Evolutionary conservation across 106 monocot species (phyloP).

Genomic region (Dioscorea dumetorum): DNA sequence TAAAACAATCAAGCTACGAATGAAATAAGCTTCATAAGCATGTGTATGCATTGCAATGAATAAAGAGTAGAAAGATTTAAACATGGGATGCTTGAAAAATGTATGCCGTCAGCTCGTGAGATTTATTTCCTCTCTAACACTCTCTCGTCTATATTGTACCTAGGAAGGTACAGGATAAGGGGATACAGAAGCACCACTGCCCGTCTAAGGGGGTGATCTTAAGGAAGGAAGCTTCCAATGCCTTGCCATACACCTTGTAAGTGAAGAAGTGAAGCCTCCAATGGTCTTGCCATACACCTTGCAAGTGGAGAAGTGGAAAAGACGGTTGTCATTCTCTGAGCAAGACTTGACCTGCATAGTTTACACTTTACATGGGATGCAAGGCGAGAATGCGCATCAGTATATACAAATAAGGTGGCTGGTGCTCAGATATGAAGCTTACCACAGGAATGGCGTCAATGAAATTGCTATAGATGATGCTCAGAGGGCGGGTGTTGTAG

Average conservation of each 20-base stretch:
- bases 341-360: slow-evolving; percentile 54
- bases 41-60: too few species aligned
- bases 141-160: too few species aligned
- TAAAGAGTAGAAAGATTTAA: too few species aligned
- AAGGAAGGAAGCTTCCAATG: slow-evolving; percentile 57
- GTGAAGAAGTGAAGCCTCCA: slow-evolving; percentile 59
- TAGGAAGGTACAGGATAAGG: too few species aligned
- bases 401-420: background rate
- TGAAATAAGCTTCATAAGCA: too few species aligned
- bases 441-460: slow-evolving; percentile 73
- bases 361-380: background rate
- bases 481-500: slow-evolving; percentile 68
- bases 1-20: too few species aligned
- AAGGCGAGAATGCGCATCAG: background rate
- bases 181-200: slow-evolving; percentile 4
- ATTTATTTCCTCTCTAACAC: too few species aligned
- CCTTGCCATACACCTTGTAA: slow-evolving; percentile 66
- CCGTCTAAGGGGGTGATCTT: slow-evolving; percentile 60
- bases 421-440: background rate
- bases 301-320: slow-evolving; percentile 52
- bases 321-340: slow-evolving; percentile 51
- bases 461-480: slow-evolving; percentile 75
- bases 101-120: too few species aligned
- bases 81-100: too few species aligned
- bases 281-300: too few species aligned